Evolutionary conservation across 768 basidiomycete genomes (phyloP).

Genomic region (Trametes cingulata): DNA sequence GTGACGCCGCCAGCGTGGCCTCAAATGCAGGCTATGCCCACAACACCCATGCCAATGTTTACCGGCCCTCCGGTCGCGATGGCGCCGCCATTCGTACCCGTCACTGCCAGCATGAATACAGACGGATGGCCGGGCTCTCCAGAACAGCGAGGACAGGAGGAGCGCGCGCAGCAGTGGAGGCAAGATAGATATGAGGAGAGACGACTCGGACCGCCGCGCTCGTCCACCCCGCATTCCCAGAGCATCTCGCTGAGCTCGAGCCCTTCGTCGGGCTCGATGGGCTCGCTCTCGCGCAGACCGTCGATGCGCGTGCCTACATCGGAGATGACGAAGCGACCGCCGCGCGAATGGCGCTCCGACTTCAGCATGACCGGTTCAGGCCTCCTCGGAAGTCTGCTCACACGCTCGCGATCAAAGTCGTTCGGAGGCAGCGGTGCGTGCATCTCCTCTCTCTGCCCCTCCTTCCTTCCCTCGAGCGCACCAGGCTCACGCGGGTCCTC

Average conservation of each 20-base stretch:
- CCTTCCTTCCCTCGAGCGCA: not conserved
- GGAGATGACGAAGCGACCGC: slow-evolving; percentile 27
- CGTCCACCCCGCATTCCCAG: slow-evolving; percentile 18
- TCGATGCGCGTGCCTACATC: slow-evolving; percentile 16
- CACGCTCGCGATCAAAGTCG: slow-evolving; percentile 21
- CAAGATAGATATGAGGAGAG: slow-evolving; percentile 7
- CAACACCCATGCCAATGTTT: slow-evolving; percentile 9
- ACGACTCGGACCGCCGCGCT: slow-evolving; percentile 6
- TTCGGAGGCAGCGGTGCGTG: slow-evolving; percentile 24
- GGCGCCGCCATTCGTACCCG: not conserved
- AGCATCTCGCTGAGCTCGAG: slow-evolving; percentile 18
- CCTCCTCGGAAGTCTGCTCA: slow-evolving; percentile 26
- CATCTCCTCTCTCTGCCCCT: too few species aligned
- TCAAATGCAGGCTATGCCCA: not conserved
- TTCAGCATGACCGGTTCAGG: slow-evolving; percentile 32
- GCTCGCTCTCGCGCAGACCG: slow-evolving; percentile 21
- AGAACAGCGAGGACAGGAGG: not conserved
- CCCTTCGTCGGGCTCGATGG: slow-evolving; percentile 12
- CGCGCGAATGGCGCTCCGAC: slow-evolving; percentile 35
- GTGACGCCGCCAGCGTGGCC: slow-evolving; percentile 3
- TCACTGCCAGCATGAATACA: not conserved
- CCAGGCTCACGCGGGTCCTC: not conserved
- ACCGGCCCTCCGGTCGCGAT: slow-evolving; percentile 1
- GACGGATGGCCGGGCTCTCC: slow-evolving; percentile 13
- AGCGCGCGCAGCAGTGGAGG: not conserved